phyloP scores from a whole-genome alignment of 1,139 yeast genomes.

The Hyphopichia fennica region DNA sequence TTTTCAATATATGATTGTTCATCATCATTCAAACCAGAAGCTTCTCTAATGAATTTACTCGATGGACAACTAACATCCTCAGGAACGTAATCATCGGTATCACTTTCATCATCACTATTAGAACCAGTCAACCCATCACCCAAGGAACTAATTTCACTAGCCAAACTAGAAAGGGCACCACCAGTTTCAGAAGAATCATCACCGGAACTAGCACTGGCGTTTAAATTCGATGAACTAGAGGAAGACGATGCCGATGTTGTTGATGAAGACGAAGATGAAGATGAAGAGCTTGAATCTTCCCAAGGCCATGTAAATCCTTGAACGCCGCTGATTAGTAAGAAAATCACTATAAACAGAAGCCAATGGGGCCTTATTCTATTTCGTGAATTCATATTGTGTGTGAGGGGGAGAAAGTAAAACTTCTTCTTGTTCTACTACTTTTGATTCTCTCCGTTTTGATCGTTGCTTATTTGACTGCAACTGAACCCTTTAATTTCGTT shows the following conservation, averaged over 20 bases:
- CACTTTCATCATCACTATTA: neutral
- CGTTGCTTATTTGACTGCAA: too few species aligned
- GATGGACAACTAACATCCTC: conserved; percentile 26
- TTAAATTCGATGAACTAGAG: neutral
- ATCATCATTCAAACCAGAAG: conserved; percentile 20
- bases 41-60: conserved; percentile 24
- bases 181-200: neutral
- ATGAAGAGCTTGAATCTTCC: conserved; percentile 7
- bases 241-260: neutral
- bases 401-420: too few species aligned
- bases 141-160: neutral
- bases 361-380: neutral
- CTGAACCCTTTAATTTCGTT: too few species aligned
- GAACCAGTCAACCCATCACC: conserved; percentile 5
- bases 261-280: neutral
- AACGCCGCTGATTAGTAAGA: neutral
- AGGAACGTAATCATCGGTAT: conserved; percentile 25
- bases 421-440: too few species aligned
- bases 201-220: neutral
- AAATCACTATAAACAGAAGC: neutral
- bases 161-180: neutral
- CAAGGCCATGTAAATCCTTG: conserved; percentile 17
- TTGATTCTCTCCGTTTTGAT: too few species aligned
- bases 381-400: neutral
- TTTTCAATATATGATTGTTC: conserved; percentile 29